phyloP scores from a whole-genome alignment of 345 rosid species.

The Balakata baccata region DNA sequence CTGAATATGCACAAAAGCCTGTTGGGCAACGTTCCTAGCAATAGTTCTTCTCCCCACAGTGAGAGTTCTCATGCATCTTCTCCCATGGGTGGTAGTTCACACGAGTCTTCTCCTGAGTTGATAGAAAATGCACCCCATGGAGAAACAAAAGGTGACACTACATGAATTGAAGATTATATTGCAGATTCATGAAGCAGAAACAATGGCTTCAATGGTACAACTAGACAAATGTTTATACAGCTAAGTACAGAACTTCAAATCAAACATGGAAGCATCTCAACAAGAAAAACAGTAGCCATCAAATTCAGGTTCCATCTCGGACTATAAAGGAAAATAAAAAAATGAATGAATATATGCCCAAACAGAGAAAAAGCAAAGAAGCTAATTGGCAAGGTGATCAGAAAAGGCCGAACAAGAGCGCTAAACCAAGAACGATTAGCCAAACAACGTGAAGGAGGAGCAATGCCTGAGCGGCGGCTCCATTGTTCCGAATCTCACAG shows the following conservation, averaged over 20 bases:
- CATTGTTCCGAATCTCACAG: slow-evolving; percentile 7
- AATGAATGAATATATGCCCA: background rate
- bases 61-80: slow-evolving; percentile 25
- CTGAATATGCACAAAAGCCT: slow-evolving; percentile 70
- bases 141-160: too few species aligned
- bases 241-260: too few species aligned
- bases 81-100: background rate
- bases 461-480: slow-evolving; percentile 11
- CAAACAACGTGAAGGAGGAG: slow-evolving; percentile 8
- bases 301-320: too few species aligned
- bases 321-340: too few species aligned
- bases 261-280: too few species aligned
- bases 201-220: too few species aligned
- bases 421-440: slow-evolving; percentile 4
- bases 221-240: too few species aligned
- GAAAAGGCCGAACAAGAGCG: slow-evolving; percentile 2
- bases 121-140: too few species aligned
- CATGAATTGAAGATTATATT: too few species aligned
- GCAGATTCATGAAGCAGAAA: too few species aligned
- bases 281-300: too few species aligned
- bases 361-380: background rate
- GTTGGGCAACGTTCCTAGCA: slow-evolving; percentile 36
- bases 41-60: background rate
- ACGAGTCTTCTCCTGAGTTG: slow-evolving; percentile 7
- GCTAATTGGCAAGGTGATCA: too few species aligned